Percentiles rank a stretch among this genome's conserved stretches.
phyloP scores from a whole-genome alignment of 2,329 filamentous ascomycete genomes.

The Huntiella abstrusa region DNA sequence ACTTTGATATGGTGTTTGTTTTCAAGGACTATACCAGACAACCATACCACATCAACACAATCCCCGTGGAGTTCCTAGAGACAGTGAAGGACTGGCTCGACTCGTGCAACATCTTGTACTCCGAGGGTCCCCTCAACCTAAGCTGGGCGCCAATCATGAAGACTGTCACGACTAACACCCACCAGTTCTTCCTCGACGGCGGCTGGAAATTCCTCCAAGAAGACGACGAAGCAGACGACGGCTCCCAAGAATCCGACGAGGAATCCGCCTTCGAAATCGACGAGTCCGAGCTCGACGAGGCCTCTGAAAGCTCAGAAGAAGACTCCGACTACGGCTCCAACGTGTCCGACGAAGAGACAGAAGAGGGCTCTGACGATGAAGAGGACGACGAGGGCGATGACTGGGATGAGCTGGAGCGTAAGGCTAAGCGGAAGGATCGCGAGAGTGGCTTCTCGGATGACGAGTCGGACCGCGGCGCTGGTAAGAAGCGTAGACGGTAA shows the following conservation, averaged over 20 bases:
- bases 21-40: constrained; percentile 93
- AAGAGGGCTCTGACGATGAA: constrained; percentile 35
- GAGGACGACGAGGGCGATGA: constrained; percentile 71
- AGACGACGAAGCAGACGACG: constrained; percentile 71
- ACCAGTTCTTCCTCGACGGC: constrained; percentile 86
- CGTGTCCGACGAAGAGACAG: constrained; percentile 62
- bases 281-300: constrained; percentile 71
- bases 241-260: constrained; percentile 52
- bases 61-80: constrained; percentile 85
- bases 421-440: constrained; percentile 69
- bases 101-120: constrained; percentile 83
- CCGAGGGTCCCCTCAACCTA: constrained; percentile 86
- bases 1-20: constrained; percentile 95
- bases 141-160: constrained; percentile 99
- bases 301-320: constrained; percentile 56
- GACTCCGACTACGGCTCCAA: constrained; percentile 90
- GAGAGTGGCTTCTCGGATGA: constrained; percentile 39
- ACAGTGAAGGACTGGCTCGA: constrained; percentile 97
- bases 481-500: constrained; percentile 28
- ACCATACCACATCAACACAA: constrained; percentile 91
- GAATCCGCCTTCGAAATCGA: constrained; percentile 85
- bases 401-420: constrained; percentile 88
- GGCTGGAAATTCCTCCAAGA: constrained; percentile 85
- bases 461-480: constrained; percentile 47
- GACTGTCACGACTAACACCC: constrained; percentile 83